Evolutionary conservation across 345 rosid genomes (phyloP).

Genomic region (Camelina laxa): DNA sequence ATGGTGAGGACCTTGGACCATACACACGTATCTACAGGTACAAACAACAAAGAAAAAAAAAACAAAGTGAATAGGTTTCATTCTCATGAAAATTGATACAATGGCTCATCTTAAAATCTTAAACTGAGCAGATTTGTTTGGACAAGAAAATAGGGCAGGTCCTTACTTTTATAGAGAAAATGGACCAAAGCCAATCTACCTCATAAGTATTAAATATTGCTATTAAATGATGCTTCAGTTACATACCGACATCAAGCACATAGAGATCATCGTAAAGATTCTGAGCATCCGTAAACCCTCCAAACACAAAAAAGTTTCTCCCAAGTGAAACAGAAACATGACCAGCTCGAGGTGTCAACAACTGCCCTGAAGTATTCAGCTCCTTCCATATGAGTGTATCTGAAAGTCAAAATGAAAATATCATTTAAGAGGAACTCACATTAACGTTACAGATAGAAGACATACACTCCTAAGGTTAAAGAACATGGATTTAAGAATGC

Average conservation of each 20-base stretch:
- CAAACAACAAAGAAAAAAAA: slow-evolving; percentile 1
- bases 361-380: slow-evolving; percentile 75
- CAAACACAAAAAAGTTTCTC: slow-evolving; percentile 85
- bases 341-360: slow-evolving; percentile 94
- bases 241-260: slow-evolving; percentile 89
- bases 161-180: too few relatives aligned
- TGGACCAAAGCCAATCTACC: slow-evolving; percentile 9
- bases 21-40: slow-evolving; percentile 67
- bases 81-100: slow-evolving; percentile 1
- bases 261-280: slow-evolving; percentile 85
- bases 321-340: slow-evolving; percentile 89
- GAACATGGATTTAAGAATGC: slow-evolving; percentile 4
- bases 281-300: slow-evolving; percentile 96
- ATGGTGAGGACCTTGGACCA: slow-evolving; percentile 77
- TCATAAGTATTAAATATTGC: slow-evolving; percentile 6
- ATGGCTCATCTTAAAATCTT: slow-evolving; percentile 21
- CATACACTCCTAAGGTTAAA: slow-evolving; percentile 26
- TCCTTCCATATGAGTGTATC: slow-evolving; percentile 93
- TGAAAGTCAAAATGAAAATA: slow-evolving; percentile 38
- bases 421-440: slow-evolving; percentile 9
- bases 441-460: slow-evolving; percentile 13
- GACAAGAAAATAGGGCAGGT: slow-evolving; percentile 1
- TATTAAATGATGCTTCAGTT: slow-evolving; percentile 19
- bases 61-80: slow-evolving; percentile 19
- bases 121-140: neutral